These are phyloP conservation scores for Penicillium polonicum DNA, from an alignment of 2,329 filamentous ascomycete genomes.

Conservation along the genomic window DNA sequence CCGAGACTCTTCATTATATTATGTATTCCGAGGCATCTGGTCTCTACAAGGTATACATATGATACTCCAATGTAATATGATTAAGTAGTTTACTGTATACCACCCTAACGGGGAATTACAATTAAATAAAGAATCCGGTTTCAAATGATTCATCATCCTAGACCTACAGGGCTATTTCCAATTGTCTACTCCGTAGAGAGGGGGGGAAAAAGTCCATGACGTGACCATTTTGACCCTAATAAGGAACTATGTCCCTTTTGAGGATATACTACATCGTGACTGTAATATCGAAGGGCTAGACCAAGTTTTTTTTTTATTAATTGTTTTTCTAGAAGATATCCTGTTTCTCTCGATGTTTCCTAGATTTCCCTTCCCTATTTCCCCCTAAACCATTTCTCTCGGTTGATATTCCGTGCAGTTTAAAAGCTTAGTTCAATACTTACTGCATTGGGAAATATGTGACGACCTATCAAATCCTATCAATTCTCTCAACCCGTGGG, in stretches of 20 bases:
- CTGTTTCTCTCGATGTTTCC: not conserved
- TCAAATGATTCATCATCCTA: not conserved
- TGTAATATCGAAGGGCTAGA: not conserved
- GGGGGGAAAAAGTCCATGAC: not conserved
- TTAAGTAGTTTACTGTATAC: no score
- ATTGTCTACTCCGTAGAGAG: no score
- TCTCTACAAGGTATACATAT: no score
- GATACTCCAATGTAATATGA: no score
- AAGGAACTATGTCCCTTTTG: not conserved
- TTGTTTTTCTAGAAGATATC: not conserved
- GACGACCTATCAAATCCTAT: not conserved
- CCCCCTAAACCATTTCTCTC: not conserved
- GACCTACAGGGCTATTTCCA: no score
- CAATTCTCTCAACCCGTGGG: not conserved
- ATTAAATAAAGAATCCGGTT: not conserved
- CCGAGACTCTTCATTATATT: not conserved
- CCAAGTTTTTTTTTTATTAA: not conserved
- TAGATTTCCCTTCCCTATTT: not conserved
- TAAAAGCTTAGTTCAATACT: not conserved
- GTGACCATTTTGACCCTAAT: not conserved
- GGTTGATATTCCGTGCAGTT: not conserved
- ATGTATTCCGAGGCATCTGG: not conserved
- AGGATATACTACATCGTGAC: not conserved
- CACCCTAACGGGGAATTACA: no score
- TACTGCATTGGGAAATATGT: slow-evolving; percentile 5